These are phyloP conservation scores for Rubroshorea leprosula DNA, from an alignment of 345 rosid genomes.

Conservation along the genomic window DNA sequence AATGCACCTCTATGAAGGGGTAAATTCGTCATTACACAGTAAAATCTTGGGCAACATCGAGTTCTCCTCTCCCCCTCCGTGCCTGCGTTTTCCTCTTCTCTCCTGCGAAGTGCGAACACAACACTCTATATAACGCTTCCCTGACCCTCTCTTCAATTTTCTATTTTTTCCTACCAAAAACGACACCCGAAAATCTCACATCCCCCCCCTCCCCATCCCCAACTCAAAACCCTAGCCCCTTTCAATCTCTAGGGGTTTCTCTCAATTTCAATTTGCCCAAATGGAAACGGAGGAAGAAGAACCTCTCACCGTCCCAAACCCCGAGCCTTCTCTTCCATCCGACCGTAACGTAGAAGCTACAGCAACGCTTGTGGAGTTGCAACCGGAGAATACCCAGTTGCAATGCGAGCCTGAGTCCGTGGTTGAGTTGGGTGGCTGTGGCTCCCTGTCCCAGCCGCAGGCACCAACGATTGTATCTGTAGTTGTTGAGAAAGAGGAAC, in stretches of 20 bases:
- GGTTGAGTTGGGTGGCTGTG: conserved; percentile 18
- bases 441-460: conserved; percentile 5
- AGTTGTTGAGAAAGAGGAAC: conserved; percentile 9
- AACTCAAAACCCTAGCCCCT: conserved; percentile 28
- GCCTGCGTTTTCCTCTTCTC: neutral
- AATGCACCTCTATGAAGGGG: neutral
- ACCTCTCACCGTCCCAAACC: conserved; percentile 13
- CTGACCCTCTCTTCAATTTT: too few species aligned
- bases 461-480: neutral
- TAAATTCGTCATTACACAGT: neutral
- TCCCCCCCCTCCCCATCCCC: neutral
- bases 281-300: conserved; percentile 60
- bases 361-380: conserved; percentile 1
- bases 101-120: too few species aligned
- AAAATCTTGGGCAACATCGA: neutral
- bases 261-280: conserved; percentile 3
- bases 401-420: conserved; percentile 17
- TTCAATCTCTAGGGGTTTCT: conserved; percentile 26
- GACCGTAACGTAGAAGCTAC: conserved; percentile 11
- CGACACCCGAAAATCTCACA: neutral
- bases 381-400: neutral
- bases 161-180: neutral
- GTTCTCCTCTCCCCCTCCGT: neutral
- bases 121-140: too few species aligned
- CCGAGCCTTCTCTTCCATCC: conserved; percentile 10